Evolutionary conservation across 768 basidiomycete genomes (phyloP), one percentile per base, ranked within the genome.

Genomic region (Exidia glandulosa): DNA sequence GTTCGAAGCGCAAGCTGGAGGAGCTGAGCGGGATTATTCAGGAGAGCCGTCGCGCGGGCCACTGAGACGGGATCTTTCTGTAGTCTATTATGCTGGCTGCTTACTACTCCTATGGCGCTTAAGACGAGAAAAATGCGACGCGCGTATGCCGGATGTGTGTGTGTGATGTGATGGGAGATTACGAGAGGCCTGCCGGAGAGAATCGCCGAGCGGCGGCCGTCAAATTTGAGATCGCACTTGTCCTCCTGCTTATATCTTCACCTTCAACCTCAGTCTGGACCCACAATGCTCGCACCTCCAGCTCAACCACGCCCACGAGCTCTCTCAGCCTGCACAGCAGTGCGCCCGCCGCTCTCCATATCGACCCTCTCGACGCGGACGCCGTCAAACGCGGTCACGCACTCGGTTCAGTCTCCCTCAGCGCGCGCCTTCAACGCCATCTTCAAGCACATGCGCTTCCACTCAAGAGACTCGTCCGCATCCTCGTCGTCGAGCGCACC

Each of bases 1-100:
- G 96, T 68, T 95, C 94, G 67, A 99, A 98, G 80, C 87, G 93
- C 79, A 99, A 99, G 84, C 75, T 99, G 72, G 96, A 99, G 77
- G 95, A 99, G 78, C 84, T 99, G 66, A 79, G 86, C 62, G 84
- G 70, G 59, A 84, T 97, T 72, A 95, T 99, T 79, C 88, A 90
- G 79, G 90, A 92, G 82, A 90, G 87, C 80, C 85, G 90, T 79
- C 80, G 90, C 77, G 79, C 75, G 37, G 69, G 83, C 37, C 80
- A 81, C 72, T 81, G 70, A 70, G 60, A 33, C n/a, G 27, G 27
- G 13, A n/a, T 58, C 57, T n/a, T 56, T 27, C 9, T 48, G 47
- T 7, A 9, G 47, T 36, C 34, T 36, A 9, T 23, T 48, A 23
- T 48, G n/a, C 6, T 48, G 48, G 14, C 48, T 50, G 36, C 36